Conservation (phyloP, 2,329 filamentous ascomycete genomes). For the Knoxdaviesia capensis region DNA sequence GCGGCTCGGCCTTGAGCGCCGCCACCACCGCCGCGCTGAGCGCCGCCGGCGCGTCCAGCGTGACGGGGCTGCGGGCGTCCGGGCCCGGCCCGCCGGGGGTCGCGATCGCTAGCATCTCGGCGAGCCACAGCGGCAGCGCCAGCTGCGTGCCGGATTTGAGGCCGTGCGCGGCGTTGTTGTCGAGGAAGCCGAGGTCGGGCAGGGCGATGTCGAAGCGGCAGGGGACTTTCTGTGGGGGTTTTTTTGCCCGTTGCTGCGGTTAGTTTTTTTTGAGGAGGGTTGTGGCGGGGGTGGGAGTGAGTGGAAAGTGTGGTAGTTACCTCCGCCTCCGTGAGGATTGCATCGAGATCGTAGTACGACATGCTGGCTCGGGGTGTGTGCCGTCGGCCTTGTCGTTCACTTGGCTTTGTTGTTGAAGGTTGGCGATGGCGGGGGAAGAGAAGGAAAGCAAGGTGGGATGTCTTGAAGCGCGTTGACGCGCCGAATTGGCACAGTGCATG, state of each 20-base stretch:
- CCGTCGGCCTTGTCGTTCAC: too few species aligned
- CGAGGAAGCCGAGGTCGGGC: constrained; percentile 70
- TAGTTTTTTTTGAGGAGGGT: neutral
- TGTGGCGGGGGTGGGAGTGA: neutral
- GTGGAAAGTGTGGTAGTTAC: constrained; percentile 18
- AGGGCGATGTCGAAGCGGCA: constrained; percentile 88
- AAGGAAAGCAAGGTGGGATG: too few species aligned
- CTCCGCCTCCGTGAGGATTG: constrained; percentile 71
- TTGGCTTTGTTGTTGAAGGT: too few species aligned
- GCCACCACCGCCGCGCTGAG: constrained; percentile 64
- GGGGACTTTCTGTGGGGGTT: constrained; percentile 55
- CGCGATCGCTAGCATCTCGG: constrained; percentile 72
- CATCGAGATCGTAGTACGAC: constrained; percentile 73
- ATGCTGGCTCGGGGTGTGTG: constrained; percentile 11
- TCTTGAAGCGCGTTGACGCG: too few species aligned
- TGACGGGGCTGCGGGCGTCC: constrained; percentile 34
- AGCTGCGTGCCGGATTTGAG: constrained; percentile 68
- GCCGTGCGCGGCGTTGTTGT: constrained; percentile 51
- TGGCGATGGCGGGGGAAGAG: too few species aligned
- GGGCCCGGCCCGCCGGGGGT: constrained; percentile 18
- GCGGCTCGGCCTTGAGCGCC: constrained; percentile 76
- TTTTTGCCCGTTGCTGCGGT: constrained; percentile 13
- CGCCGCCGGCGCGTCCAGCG: constrained; percentile 61
- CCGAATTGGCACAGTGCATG: too few species aligned
- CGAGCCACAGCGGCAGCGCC: constrained; percentile 80